Evolutionary conservation across 345 rosid species (phyloP), one percentile per base, ranked within the genome.

Genomic region (Durio zibethinus): DNA sequence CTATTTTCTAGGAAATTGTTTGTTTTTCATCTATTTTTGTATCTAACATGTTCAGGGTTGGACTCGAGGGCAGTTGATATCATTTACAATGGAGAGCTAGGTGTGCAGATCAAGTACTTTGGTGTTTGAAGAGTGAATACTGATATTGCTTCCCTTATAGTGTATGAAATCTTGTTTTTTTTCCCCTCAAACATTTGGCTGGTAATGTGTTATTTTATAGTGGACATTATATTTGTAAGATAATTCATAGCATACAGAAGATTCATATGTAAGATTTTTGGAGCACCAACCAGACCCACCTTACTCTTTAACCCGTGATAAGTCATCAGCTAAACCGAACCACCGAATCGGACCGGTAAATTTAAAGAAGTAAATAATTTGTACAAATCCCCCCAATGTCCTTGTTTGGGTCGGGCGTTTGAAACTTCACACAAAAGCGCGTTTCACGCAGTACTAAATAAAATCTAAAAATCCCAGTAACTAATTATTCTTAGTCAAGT

Each of bases 261-360:
- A 50, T 50, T 79, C 43, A 91, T 66, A 60, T 93, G 38, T 3
- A 94, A 96, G 73, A 93, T 90, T 91, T 94, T 85, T 93, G 91
- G 78, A 93, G 94, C 1, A 90, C 85, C 67, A 86, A 93, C 59
- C 98, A 94, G 86, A 93, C 59, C 98, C 97, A 57, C 80, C 88
- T 21, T 67, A 5, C 5, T 4, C 5, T 36, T 36, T 36, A 36
- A 36, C 5, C 5, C 38, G 38, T 36, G n/a, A n/a, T n/a, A n/a
- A n/a, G n/a, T n/a, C n/a, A n/a, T n/a, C n/a, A n/a, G n/a, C n/a
- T n/a, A n/a, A n/a, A n/a, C n/a, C n/a, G n/a, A n/a, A n/a, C n/a
- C n/a, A n/a, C n/a, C n/a, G n/a, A n/a, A n/a, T n/a, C n/a, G n/a
- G n/a, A n/a, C n/a, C n/a, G n/a, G n/a, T n/a, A n/a, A 29, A 42